phyloP scores from a whole-genome alignment of 2,329 filamentous ascomycete species.

The Juglanconis oblonga region DNA sequence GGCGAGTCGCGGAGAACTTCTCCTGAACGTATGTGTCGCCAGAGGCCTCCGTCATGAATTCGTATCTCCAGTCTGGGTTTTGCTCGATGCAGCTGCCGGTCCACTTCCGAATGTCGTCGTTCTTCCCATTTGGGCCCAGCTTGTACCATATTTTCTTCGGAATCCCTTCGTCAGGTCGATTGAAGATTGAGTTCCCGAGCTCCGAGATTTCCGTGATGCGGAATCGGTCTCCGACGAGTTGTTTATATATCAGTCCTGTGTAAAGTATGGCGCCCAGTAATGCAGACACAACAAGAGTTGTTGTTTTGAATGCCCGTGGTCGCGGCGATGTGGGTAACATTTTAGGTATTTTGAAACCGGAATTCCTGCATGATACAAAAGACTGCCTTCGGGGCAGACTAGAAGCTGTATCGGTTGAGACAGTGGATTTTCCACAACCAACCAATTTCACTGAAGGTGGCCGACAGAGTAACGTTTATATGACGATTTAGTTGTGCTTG shows the following conservation, averaged over 20 bases:
- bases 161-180: background rate
- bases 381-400: background rate
- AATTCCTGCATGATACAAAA: too few relatives aligned
- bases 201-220: background rate
- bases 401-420: background rate
- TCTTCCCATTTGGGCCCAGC: constrained; percentile 33
- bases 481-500: too few relatives aligned
- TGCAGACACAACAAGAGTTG: background rate
- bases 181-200: background rate
- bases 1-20: constrained; percentile 37
- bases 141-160: constrained; percentile 36
- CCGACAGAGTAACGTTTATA: too few relatives aligned
- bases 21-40: constrained; percentile 57
- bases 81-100: constrained; percentile 28
- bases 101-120: constrained; percentile 27
- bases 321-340: too few relatives aligned
- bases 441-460: too few relatives aligned
- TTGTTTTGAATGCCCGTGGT: background rate
- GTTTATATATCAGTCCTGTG: background rate
- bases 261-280: background rate
- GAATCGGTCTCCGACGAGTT: background rate
- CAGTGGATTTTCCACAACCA: too few relatives aligned
- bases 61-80: constrained; percentile 25
- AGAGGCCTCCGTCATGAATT: constrained; percentile 27
- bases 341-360: too few relatives aligned